Evolutionary conservation across 352 stramenopile species (phyloP).

Genomic region (Paralagenidium karlingii): DNA sequence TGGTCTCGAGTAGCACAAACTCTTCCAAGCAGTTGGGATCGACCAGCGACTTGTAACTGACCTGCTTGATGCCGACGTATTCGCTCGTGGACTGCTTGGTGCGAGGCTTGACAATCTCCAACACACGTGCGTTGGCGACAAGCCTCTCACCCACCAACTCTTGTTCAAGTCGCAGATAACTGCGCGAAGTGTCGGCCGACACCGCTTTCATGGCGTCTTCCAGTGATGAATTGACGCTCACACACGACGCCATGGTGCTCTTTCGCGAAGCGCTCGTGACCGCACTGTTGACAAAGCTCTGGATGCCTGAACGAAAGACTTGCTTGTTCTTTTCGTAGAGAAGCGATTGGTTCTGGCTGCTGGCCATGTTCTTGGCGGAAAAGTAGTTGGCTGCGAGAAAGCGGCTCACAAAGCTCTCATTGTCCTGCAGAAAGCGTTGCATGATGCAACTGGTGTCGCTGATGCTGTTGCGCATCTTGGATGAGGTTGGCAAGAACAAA

Average conservation of each 20-base stretch:
- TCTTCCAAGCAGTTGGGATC: slow-evolving; percentile 46
- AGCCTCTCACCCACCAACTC: slow-evolving; percentile 38
- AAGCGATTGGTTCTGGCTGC: no score
- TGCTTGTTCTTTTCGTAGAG: no score
- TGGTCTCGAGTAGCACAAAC: slow-evolving; percentile 47
- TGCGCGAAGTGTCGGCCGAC: slow-evolving; percentile 30
- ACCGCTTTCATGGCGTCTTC: slow-evolving; percentile 45
- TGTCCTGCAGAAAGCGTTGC: no score
- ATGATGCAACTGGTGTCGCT: no score
- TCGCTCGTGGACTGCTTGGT: slow-evolving; percentile 57
- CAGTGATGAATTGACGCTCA: slow-evolving; percentile 36
- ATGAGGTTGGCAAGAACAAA: no score
- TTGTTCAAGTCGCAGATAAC: slow-evolving; percentile 38
- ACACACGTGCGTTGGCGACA: slow-evolving; percentile 49
- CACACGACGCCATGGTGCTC: slow-evolving; percentile 36
- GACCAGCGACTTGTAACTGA: slow-evolving; percentile 55
- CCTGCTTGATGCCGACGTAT: slow-evolving; percentile 67
- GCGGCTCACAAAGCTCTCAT: no score
- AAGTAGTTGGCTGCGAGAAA: no score
- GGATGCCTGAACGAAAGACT: no score
- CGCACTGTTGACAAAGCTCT: slow-evolving; percentile 24
- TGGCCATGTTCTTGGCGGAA: no score
- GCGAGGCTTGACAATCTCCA: slow-evolving; percentile 49
- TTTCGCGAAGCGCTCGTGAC: slow-evolving; percentile 26
- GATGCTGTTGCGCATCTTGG: no score